Evolutionary conservation across 257 asterid species (phyloP).

Genomic region (Nicotiana noctiflora): DNA sequence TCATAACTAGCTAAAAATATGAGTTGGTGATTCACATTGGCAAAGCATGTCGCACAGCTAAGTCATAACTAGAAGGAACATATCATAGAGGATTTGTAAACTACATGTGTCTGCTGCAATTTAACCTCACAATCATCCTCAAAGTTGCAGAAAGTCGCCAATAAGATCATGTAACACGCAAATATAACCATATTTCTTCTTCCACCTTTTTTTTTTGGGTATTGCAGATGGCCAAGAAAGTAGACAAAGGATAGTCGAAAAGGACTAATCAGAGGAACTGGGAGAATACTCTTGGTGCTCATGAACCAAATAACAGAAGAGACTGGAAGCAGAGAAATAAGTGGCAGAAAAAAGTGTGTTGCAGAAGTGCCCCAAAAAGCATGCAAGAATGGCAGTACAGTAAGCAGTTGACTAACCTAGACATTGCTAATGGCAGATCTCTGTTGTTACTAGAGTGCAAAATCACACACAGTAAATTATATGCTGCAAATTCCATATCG

Average conservation of each 20-base stretch:
- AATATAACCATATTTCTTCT: not conserved
- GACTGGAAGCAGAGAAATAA: not conserved
- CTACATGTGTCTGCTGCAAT: not conserved
- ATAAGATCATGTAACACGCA: not conserved
- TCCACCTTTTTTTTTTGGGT: no score
- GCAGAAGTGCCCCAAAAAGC: not conserved
- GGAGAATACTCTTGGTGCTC: not conserved
- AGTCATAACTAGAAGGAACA: not conserved
- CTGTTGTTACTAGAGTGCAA: constrained; percentile 84
- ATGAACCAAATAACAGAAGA: not conserved
- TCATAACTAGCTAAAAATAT: not conserved
- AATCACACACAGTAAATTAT: constrained; percentile 83
- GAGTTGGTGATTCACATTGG: not conserved
- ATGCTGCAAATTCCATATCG: constrained; percentile 88
- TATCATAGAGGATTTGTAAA: not conserved
- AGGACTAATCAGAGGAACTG: not conserved
- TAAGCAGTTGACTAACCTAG: constrained; percentile 55
- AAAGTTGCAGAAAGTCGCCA: not conserved
- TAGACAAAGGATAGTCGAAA: not conserved
- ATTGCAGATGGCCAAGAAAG: not conserved
- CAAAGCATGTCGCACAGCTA: not conserved
- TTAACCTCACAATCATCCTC: not conserved
- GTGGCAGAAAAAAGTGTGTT: not conserved
- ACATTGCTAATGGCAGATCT: constrained; percentile 93
- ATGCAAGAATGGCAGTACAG: constrained; percentile 1